Conservation (phyloP, 208 protist genomes). For the Jaenimonas drosophilae region DNA sequence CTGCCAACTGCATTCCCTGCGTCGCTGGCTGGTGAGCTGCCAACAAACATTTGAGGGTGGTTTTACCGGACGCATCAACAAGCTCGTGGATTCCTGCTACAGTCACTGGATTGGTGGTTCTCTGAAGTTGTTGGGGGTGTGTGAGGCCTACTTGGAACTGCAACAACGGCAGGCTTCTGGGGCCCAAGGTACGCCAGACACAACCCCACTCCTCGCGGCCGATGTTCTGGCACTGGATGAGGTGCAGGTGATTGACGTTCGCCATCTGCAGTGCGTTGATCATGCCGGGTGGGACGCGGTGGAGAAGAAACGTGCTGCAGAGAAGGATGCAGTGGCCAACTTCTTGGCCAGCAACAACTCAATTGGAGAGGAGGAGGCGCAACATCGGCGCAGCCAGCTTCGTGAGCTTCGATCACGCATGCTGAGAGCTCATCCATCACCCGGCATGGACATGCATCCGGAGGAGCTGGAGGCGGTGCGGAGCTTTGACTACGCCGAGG, state of each 20-base stretch:
- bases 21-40: conserved; percentile 67
- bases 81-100: conserved; percentile 97
- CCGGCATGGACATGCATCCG: not conserved
- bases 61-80: conserved; percentile 95
- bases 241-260: not conserved
- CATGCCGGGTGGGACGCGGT: not conserved
- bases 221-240: not conserved
- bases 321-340: not conserved
- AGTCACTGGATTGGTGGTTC: conserved; percentile 93
- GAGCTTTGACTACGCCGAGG: conserved; percentile 27
- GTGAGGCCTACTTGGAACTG: conserved; percentile 29
- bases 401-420: too few species aligned
- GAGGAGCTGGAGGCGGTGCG: not conserved
- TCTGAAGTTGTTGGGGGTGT: conserved; percentile 45
- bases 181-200: not conserved
- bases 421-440: too few species aligned
- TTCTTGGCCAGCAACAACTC: not conserved
- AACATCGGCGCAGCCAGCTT: not conserved
- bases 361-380: conserved; percentile 2
- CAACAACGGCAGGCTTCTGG: not conserved
- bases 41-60: conserved; percentile 84
- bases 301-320: not conserved
- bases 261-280: not conserved
- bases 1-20: conserved; percentile 36
- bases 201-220: not conserved